These are phyloP conservation scores for Lanmaoa rubissima DNA, from an alignment of 768 basidiomycete species.

Conservation along the genomic window DNA sequence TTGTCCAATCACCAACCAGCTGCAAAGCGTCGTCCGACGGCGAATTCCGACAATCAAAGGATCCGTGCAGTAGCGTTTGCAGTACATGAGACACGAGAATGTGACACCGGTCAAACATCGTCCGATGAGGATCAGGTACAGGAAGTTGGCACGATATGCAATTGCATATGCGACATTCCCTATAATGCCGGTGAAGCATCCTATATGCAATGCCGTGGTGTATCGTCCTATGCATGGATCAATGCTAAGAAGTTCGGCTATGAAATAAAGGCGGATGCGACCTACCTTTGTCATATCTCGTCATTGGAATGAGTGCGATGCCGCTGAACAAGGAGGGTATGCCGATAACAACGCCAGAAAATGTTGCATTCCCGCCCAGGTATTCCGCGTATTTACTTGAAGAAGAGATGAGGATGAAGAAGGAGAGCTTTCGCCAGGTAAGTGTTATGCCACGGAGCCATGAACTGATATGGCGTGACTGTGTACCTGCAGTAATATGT, in stretches of 20 bases:
- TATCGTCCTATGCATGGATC: slow-evolving; percentile 46
- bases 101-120: slow-evolving; percentile 62
- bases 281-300: slow-evolving; percentile 53
- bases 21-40: slow-evolving; percentile 60
- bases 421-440: slow-evolving; percentile 45
- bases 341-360: slow-evolving; percentile 64
- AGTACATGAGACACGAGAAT: slow-evolving; percentile 66
- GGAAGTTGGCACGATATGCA: slow-evolving; percentile 56
- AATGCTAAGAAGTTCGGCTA: neutral
- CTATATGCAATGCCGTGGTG: slow-evolving; percentile 49
- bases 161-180: slow-evolving; percentile 61
- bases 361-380: slow-evolving; percentile 64
- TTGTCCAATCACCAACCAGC: slow-evolving; percentile 61
- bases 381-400: slow-evolving; percentile 60
- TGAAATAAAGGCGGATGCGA: neutral
- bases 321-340: slow-evolving; percentile 66
- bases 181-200: slow-evolving; percentile 50
- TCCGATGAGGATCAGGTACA: slow-evolving; percentile 70
- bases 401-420: slow-evolving; percentile 69
- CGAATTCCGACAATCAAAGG: slow-evolving; percentile 64
- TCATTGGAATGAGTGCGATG: slow-evolving; percentile 53
- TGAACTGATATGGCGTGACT: no score
- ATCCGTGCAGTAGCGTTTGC: slow-evolving; percentile 66
- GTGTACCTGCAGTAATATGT: slow-evolving; percentile 45
- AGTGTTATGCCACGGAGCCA: neutral